phyloP scores from a whole-genome alignment of 2,329 filamentous ascomycete species.

The Fusarium euwallaceae region DNA sequence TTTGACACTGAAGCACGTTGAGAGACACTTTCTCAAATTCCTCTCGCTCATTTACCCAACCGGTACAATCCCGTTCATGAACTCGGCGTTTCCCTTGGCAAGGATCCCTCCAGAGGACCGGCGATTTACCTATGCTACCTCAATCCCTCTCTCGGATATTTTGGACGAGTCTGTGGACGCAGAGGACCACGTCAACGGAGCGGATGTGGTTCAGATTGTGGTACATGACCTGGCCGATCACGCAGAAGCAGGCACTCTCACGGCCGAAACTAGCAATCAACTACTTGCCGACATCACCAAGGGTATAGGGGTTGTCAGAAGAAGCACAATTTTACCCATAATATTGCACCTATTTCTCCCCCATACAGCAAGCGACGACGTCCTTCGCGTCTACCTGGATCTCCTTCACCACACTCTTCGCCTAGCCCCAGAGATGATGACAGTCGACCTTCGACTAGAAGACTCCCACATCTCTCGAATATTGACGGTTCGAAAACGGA shows the following conservation, averaged over 20 bases:
- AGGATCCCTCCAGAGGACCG: slow-evolving; percentile 71
- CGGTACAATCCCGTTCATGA: slow-evolving; percentile 68
- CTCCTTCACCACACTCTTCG: slow-evolving; percentile 71
- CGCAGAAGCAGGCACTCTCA: slow-evolving; percentile 30
- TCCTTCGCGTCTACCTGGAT: slow-evolving; percentile 62
- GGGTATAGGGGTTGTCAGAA: slow-evolving; percentile 70
- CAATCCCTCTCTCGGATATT: slow-evolving; percentile 70
- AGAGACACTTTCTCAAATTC: slow-evolving; percentile 78
- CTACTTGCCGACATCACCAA: slow-evolving; percentile 67
- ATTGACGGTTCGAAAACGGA: slow-evolving; percentile 64
- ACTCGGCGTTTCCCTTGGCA: slow-evolving; percentile 75
- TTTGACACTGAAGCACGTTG: slow-evolving; percentile 75
- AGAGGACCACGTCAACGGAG: slow-evolving; percentile 74
- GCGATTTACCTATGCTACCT: slow-evolving; percentile 76
- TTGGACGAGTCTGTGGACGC: slow-evolving; percentile 68
- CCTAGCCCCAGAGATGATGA: slow-evolving; percentile 73
- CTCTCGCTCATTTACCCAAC: slow-evolving; percentile 70
- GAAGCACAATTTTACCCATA: slow-evolving; percentile 72
- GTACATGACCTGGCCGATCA: slow-evolving; percentile 50
- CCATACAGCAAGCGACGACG: slow-evolving; percentile 39
- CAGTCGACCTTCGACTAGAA: slow-evolving; percentile 71
- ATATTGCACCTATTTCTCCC: slow-evolving; percentile 64
- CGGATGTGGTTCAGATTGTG: slow-evolving; percentile 75
- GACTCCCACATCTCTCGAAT: slow-evolving; percentile 64
- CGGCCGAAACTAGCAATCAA: slow-evolving; percentile 40